Conservation (phyloP, 306 rosid species). For the Morella rubra region DNA sequence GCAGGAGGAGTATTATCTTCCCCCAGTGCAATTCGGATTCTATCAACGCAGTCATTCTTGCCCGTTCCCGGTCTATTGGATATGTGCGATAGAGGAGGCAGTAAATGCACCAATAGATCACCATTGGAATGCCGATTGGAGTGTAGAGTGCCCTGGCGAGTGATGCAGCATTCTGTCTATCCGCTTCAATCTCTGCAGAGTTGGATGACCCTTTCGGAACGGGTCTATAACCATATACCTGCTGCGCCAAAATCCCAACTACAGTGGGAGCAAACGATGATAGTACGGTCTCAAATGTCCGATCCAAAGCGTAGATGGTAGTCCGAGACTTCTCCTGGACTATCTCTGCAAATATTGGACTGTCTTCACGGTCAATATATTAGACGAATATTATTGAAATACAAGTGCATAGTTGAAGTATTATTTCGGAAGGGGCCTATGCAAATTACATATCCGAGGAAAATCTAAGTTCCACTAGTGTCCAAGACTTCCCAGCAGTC, state of each 20-base stretch:
- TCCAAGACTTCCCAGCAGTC: no score
- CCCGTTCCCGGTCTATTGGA: slow-evolving; percentile 85
- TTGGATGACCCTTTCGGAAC: slow-evolving; percentile 55
- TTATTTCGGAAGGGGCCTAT: no score
- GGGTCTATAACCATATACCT: slow-evolving; percentile 65
- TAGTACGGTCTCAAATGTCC: slow-evolving; percentile 64
- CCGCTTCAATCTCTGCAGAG: slow-evolving; percentile 51
- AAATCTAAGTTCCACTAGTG: no score
- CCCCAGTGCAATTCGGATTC: slow-evolving; percentile 71
- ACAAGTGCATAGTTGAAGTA: not conserved
- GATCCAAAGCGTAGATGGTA: slow-evolving; percentile 73
- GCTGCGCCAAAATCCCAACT: slow-evolving; percentile 78
- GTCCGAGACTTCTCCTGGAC: slow-evolving; percentile 84
- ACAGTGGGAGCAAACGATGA: slow-evolving; percentile 82
- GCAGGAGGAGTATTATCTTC: slow-evolving; percentile 15
- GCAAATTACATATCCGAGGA: no score
- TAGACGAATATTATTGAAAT: slow-evolving; percentile 5
- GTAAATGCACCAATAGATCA: slow-evolving; percentile 58
- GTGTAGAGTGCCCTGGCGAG: slow-evolving; percentile 73
- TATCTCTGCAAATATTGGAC: slow-evolving; percentile 98
- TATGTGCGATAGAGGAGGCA: slow-evolving; percentile 76
- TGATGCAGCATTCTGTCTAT: slow-evolving; percentile 75
- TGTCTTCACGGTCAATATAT: slow-evolving; percentile 34
- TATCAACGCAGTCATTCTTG: slow-evolving; percentile 55
- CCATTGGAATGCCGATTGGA: slow-evolving; percentile 72